Base-by-base conservation (phyloP, 805 yeast genomes). In the Kockiozyma suomiensis region DNA sequence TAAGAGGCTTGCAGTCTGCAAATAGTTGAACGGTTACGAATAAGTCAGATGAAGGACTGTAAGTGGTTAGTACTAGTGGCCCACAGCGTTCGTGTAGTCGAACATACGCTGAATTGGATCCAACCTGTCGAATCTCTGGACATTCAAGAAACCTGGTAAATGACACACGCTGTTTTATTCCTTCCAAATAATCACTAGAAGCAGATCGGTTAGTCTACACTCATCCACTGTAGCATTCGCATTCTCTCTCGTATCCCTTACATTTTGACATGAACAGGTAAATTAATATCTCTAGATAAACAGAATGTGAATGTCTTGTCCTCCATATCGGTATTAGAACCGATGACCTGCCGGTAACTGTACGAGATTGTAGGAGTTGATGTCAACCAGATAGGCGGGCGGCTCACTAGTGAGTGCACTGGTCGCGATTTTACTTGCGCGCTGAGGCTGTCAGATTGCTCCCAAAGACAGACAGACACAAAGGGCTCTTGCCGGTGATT, bases 231-330 rank as follows among this genome's bases (percentile, higher is more conserved):
- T 23, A 30, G 46, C 52, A 33, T 50, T 13, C 15, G n/a, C 28
- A 25, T 42, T 26, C 26, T 30, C 41, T n/a, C 37, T 6, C 41
- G 42, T 26, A 28, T 53, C 15, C 65, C 70, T 13, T 56, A 73
- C 67, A 85, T 73, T 60, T 80, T 84, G 5, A 85, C 71, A 28
- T 76, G 69, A 56, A 86, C 75, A 0, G 81, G 83, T 1, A 76
- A 62, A 37, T 79, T 77, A 19, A 85, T 69, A 61, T 85, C 88
- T 59, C 80, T 78, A 0, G 88, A 83, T 3, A 81, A 75, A 67
- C 82, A 82, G 69, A 83, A 85, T 4, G 85, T 79, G 33, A 82
- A 78, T 45, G 80, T 78, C 48, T 74, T 76, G 46, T 68, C 68
- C 53, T 73, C 74, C 76, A 73, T 73, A 19, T 2, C 32, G 15